Percentiles rank a stretch among this genome's conserved stretches.
phyloP scores from a whole-genome alignment of 139 green algal genomes.

The Picochlorum costavermella region DNA sequence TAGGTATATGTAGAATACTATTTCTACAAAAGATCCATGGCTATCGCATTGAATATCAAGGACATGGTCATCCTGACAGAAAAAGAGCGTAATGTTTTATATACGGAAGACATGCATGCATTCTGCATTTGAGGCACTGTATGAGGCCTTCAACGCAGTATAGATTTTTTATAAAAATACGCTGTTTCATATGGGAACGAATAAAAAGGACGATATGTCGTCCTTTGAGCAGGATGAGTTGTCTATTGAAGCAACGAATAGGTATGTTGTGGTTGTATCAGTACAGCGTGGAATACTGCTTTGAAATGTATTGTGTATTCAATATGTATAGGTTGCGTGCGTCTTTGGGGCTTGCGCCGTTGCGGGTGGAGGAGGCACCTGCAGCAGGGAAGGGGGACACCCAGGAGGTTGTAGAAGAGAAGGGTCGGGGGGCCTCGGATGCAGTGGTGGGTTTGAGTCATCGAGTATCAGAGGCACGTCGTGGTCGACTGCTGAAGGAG shows the following conservation, averaged over 20 bases:
- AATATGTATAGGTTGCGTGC: constrained; percentile 42
- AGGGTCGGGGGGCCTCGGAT: constrained; percentile 5
- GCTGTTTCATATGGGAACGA: no score
- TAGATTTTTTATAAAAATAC: no score
- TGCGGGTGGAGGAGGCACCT: constrained; percentile 24
- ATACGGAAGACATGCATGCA: neutral
- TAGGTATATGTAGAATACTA: neutral
- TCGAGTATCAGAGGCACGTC: constrained; percentile 17
- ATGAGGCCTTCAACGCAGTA: neutral
- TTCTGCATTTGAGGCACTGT: neutral
- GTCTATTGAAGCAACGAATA: no score
- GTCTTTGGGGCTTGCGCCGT: constrained; percentile 61
- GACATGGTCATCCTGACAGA: neutral
- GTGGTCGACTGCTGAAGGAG: constrained; percentile 22
- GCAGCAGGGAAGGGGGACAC: constrained; percentile 16
- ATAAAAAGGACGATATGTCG: no score
- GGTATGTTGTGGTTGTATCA: no score
- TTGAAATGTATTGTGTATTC: neutral
- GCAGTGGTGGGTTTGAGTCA: constrained; percentile 20
- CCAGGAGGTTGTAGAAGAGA: constrained; percentile 15
- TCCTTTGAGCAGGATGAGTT: no score
- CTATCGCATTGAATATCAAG: neutral
- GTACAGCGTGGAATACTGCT: no score
- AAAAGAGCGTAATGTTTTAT: no score
- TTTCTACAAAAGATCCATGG: neutral